Conservation (phyloP, 306 rosid genomes). For the Quercus wislizeni region DNA sequence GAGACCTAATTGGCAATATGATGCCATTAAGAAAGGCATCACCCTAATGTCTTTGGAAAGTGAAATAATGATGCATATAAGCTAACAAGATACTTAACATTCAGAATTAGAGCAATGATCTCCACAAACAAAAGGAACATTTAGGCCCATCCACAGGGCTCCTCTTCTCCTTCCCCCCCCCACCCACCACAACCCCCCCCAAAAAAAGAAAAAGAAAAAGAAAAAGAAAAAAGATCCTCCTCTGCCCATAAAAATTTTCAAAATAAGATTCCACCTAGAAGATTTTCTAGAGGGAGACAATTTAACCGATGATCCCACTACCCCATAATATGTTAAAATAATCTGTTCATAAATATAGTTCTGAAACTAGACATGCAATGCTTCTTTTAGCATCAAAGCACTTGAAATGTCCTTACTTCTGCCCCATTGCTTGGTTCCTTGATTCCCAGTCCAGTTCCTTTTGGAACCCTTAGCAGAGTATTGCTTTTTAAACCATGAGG, state of each 20-base stretch:
- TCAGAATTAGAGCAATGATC: conserved; percentile 13
- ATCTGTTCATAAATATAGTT: neutral
- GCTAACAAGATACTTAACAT: conserved; percentile 13
- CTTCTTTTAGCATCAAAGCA: conserved; percentile 2
- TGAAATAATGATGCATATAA: conserved; percentile 4
- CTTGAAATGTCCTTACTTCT: conserved; percentile 39
- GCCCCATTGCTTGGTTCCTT: conserved; percentile 13
- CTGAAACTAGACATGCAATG: neutral
- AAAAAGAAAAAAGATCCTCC: no score
- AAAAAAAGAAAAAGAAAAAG: no score
- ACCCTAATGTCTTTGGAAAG: neutral
- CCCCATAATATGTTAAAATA: neutral
- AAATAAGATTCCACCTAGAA: neutral
- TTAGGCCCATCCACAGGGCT: neutral
- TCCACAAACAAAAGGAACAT: neutral
- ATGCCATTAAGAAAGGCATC: conserved; percentile 6
- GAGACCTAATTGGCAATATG: conserved; percentile 7
- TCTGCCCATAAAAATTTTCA: neutral
- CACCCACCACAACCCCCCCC: neutral
- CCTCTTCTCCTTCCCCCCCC: neutral
- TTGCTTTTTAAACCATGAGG: conserved; percentile 50
- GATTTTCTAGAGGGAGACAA: neutral
- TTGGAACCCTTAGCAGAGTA: conserved; percentile 35
- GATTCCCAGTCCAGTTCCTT: conserved; percentile 25
- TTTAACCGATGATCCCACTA: neutral